Evolutionary conservation across 2,329 filamentous ascomycete genomes (phyloP), one percentile per base, ranked within the genome.

Genomic region (Botrytis medusae): DNA sequence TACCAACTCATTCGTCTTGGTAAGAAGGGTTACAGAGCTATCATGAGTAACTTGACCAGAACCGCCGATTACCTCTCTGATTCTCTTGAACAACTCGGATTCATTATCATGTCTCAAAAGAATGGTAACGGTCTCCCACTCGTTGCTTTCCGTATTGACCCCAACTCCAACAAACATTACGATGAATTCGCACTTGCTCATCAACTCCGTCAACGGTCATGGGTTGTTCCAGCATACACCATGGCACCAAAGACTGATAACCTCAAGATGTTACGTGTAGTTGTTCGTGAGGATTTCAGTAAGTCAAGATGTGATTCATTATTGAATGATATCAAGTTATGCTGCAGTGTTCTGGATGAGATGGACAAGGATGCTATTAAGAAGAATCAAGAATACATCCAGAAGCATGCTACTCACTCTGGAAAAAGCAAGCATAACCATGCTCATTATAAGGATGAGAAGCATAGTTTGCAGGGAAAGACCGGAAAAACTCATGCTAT

Each of bases 1-100:
- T 98, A 98, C 85, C 95, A 98, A 84, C 88, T 98, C 81, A 97
- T 98, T 82, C 93, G 95, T 44, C 90, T 98, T 6, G 95, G 95
- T 75, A 97, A 97, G 87, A 91, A 91, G 76, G 95, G 95, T 68
- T 98, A 97, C 87, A 90, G 92, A 72, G 87, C 91, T 79, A 97
- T 98, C 85, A 98, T 98, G 95, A 87, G 90, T 79, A 98, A 98
- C 85, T 86, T 98, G 75, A 98, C 94, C 37, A 90, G 92, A 71
- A 97, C 92, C 0, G 91, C 95, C 37, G 94, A 98, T 83, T 97
- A 97, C 83, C 89, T 98, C 20, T 88, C 92, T 64, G 87, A 88
- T 2, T 88, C 90, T 42, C 89, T 98, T 22, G 85, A 92, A 81
- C 85, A 88, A 14, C 85, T 96, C 65, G 94, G 93, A 57, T 97